These are phyloP conservation scores for Piper longum DNA, from an alignment of 164 flowering plant genomes.

Conservation along the genomic window DNA sequence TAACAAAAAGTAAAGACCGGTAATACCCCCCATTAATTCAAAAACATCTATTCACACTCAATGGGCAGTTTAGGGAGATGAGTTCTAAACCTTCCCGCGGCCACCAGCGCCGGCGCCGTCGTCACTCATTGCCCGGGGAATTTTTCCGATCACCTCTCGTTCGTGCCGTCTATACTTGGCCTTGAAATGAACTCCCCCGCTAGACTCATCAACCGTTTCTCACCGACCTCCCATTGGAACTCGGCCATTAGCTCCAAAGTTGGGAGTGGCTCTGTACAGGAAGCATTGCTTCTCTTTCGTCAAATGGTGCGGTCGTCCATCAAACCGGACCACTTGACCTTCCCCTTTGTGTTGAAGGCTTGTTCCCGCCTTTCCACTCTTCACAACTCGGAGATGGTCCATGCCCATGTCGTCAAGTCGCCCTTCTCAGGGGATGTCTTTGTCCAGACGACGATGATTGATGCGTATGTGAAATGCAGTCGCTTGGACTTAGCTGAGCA, in stretches of 20 bases:
- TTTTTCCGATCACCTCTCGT: too few relatives aligned
- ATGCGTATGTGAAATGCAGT: constrained; percentile 34
- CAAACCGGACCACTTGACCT: constrained; percentile 42
- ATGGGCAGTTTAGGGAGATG: too few relatives aligned
- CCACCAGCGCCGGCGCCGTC: too few relatives aligned
- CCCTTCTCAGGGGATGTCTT: constrained; percentile 26
- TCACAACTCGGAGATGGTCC: constrained; percentile 24
- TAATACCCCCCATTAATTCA: too few relatives aligned
- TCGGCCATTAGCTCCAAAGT: constrained; percentile 27
- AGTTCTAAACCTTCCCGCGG: too few relatives aligned
- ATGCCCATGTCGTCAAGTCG: constrained; percentile 41
- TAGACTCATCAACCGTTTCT: constrained; percentile 15
- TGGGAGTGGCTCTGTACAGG: constrained; percentile 11
- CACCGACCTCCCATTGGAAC: constrained; percentile 26
- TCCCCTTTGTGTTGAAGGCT: constrained; percentile 48
- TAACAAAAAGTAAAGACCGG: too few relatives aligned
- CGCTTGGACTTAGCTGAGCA: constrained; percentile 15
- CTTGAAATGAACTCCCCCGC: not conserved
- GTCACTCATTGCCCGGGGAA: too few relatives aligned
- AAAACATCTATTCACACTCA: too few relatives aligned
- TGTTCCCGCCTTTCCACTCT: constrained; percentile 31
- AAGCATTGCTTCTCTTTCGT: constrained; percentile 7
- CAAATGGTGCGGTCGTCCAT: constrained; percentile 12
- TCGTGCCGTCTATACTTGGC: too few relatives aligned
- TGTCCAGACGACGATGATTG: constrained; percentile 37